Evolutionary conservation across 805 yeast genomes (phyloP), one percentile per base, ranked within the genome.

Genomic region (Saturnispora silvae): DNA sequence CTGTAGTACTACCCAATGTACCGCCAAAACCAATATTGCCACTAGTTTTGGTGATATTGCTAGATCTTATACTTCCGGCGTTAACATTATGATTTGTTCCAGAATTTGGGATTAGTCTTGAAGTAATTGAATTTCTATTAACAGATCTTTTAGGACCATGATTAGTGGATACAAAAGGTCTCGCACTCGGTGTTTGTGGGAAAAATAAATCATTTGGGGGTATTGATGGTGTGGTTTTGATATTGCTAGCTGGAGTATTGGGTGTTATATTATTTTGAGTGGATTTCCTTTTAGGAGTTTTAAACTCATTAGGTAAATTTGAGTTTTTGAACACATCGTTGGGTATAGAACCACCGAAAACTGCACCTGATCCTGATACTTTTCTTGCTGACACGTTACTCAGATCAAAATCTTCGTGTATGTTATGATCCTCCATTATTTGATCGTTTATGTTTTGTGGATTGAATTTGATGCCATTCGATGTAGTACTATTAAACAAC

Each of bases 351-450:
- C 18, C 22, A 7, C 39, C 35, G 19, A 37, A 37, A 15, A 37
- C 40, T 2, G 40, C 40, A n/a, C 40, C 40, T 10, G 28, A 26
- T n/a, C 35, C 35, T 5, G 40, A 37, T 7, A 37, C 40, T 18
- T 37, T 37, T 18, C 40, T 37, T 5, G 40, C 22, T 10, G 35
- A 17, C 3, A 31, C 35, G 33, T 31, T 41, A 34, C 31, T 28
- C 22, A 35, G 73, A 75, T 13, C 56, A 60, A 3, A 71, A 77
- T 2, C 60, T 10, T 37, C 40, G 16, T 40, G 34, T 13, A 40
- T 7, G 5, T 13, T 33, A 16, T 34, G 40, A 9, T 37, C 40
- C 16, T 37, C 40, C 20, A 40, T 20, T 5, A 42, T 46, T 20
- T 45, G 40, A 18, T 49, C 23, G 19, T 29, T 16, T 8, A 14